Conservation (phyloP, 495 filamentous ascomycete species). For the Xylaria palmicola region DNA sequence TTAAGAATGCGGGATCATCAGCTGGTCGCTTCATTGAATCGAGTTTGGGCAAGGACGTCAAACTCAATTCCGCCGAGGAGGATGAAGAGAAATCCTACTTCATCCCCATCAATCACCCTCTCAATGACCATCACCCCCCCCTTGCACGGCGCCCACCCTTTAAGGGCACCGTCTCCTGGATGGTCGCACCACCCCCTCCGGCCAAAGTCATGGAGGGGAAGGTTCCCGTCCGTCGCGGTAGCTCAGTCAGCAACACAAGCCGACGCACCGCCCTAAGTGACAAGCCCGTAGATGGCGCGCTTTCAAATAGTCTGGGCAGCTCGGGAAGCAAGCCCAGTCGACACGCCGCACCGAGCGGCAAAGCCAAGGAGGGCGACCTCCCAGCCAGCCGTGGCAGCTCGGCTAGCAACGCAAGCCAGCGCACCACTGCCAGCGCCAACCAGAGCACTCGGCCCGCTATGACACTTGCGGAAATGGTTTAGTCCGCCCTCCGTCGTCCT, state of each 20-base stretch:
- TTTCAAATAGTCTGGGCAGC: not conserved
- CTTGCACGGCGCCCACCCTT: slow-evolving; percentile 72
- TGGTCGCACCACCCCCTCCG: slow-evolving; percentile 83
- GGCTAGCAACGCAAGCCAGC: not conserved
- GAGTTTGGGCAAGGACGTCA: slow-evolving; percentile 39
- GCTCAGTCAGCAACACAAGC: slow-evolving; percentile 27
- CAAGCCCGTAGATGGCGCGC: not conserved
- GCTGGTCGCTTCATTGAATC: slow-evolving; percentile 48
- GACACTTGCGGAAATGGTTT: not conserved
- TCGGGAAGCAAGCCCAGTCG: slow-evolving; percentile 16
- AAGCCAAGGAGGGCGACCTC: not conserved
- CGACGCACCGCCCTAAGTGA: slow-evolving; percentile 31
- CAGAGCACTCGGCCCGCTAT: not conserved
- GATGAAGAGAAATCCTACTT: slow-evolving; percentile 57
- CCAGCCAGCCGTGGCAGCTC: slow-evolving; percentile 2
- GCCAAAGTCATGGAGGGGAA: slow-evolving; percentile 88
- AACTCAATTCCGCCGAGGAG: slow-evolving; percentile 33
- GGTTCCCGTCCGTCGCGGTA: slow-evolving; percentile 53
- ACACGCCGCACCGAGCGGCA: slow-evolving; percentile 28
- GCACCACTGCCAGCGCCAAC: not conserved
- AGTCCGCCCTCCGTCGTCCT: not conserved
- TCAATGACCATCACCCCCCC: slow-evolving; percentile 85
- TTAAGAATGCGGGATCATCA: slow-evolving; percentile 51
- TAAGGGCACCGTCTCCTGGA: slow-evolving; percentile 74
- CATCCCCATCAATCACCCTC: slow-evolving; percentile 67